phyloP scores from a whole-genome alignment of 1,284 basidiomycete genomes.

The Cerrena zonata region DNA sequence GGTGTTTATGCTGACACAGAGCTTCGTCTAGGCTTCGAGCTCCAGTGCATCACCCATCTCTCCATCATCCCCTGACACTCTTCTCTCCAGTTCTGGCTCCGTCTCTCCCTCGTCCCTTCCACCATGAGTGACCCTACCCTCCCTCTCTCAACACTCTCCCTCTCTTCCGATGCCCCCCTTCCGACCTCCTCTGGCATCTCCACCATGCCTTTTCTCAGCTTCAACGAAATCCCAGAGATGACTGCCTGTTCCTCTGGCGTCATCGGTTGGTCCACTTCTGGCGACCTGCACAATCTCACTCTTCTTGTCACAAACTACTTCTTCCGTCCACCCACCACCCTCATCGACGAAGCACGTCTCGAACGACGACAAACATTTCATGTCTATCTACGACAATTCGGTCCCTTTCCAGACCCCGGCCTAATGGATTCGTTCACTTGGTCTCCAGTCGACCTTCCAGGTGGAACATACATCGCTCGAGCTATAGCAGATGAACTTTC shows the following conservation, averaged over 20 bases:
- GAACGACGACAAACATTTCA: not conserved
- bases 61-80: not conserved
- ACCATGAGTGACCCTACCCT: not conserved
- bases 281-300: conserved; percentile 1
- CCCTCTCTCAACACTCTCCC: conserved; percentile 5
- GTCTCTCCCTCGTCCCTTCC: not conserved
- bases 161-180: not conserved
- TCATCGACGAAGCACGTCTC: too few relatives aligned
- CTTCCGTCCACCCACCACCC: not conserved
- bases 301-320: conserved; percentile 13
- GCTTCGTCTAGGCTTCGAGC: not conserved
- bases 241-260: not conserved
- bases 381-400: not conserved
- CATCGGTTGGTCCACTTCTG: not conserved
- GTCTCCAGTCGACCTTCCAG: conserved; percentile 20
- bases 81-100: not conserved
- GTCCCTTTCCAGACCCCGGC: conserved; percentile 1
- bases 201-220: not conserved
- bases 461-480: conserved; percentile 21
- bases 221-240: not conserved
- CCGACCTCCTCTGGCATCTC: not conserved
- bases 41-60: not conserved
- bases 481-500: conserved; percentile 8
- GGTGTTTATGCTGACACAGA: not conserved
- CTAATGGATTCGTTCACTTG: conserved; percentile 9